phyloP scores from a whole-genome alignment of 2,329 filamentous ascomycete species.

The Trichoderma citrinoviride region DNA sequence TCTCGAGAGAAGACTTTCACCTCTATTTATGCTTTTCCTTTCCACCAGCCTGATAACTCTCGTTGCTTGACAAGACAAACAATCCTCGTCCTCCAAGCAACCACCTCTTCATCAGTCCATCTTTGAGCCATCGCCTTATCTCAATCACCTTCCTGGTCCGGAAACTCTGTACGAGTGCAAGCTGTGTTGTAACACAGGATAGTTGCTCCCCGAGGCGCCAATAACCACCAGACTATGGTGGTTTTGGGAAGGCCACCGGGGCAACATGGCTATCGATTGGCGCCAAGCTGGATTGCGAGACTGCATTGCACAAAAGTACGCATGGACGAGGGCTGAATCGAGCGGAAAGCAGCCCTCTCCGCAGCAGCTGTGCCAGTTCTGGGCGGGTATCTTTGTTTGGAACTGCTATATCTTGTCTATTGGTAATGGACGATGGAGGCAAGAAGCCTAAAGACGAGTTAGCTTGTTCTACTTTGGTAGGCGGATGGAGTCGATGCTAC shows the following conservation, averaged over 20 bases:
- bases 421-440: background rate
- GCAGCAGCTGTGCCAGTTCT: background rate
- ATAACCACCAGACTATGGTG: background rate
- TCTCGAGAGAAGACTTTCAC: background rate
- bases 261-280: background rate
- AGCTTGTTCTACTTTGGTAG: background rate
- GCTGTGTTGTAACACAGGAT: constrained; percentile 4
- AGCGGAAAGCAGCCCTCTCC: background rate
- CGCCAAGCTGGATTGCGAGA: constrained; percentile 3
- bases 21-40: constrained; percentile 20
- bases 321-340: background rate
- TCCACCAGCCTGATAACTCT: background rate
- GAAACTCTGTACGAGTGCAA: constrained; percentile 11
- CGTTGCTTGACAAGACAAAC: background rate
- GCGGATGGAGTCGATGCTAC: background rate
- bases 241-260: constrained; percentile 13
- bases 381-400: background rate
- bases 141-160: constrained; percentile 19
- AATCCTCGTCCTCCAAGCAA: no score
- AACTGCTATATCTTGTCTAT: background rate
- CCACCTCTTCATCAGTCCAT: no score
- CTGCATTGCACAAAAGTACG: constrained; percentile 10
- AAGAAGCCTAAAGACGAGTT: background rate
- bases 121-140: background rate
- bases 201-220: background rate